Base-by-base conservation (phyloP, 352 stramenopile genomes). In the Phytophthora sojae region DNA sequence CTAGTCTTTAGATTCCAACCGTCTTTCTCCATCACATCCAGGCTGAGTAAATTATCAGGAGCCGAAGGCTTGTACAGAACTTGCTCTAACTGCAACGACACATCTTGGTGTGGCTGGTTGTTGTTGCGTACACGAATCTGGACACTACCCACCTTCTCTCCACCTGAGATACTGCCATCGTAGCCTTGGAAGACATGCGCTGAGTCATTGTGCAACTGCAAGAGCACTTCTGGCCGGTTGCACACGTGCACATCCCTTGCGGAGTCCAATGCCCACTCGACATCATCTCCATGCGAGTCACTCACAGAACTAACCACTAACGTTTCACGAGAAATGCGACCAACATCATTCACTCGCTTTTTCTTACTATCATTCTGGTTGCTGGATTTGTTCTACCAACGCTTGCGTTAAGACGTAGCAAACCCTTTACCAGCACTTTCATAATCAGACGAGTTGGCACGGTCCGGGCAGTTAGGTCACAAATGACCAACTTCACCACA, bases 1-100 rank as follows among this genome's bases (percentile, higher is more conserved):
- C 51, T 30, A n/a, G 21, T 29, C 21, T 73, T 73, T 1, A 55
- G 4, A 4, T 56, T 42, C 53, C 59, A 73, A 2, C 45, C 66
- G 2, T 11, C 25, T 5, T 37, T 64, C 26, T 73, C 53, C 42
- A 69, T 14, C 1, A 21, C 1, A 19, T 61, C 35, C 1, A 61
- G 19, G 12, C 60, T 69, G 0, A 74, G 9, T 9, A 69, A 19
- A 47, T 74, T 74, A 19, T 69, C 54, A 6, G 67, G 60, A 5
- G 45, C 60, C 2, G 35, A 50, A 42, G 54, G 23, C 15, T 37
- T 57, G 14, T 17, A 54, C 30, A 73, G 15, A 0, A 73, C 45
- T 30, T 4, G 52, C 4, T 50, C 50, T 1, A 69, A 61, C 11
- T 25, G 32, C 26, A 68, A 57, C 12, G 19, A 23, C 9, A 66